Evolutionary conservation across 2,329 filamentous ascomycete species (phyloP).

Genomic region (Lomentospora prolificans): DNA sequence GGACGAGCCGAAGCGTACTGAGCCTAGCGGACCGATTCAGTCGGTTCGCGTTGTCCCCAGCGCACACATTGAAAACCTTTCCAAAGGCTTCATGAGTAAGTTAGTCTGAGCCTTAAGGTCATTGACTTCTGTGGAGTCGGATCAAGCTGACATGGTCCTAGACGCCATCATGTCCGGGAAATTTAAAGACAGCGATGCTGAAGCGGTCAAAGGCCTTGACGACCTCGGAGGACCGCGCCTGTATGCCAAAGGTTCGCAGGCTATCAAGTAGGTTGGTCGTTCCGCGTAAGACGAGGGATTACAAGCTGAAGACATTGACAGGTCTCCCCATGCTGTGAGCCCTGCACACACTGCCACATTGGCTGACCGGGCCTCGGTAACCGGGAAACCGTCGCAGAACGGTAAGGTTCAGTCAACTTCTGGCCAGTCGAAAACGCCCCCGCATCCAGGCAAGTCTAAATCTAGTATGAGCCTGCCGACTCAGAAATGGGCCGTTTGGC

Average conservation of each 20-base stretch:
- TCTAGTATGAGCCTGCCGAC: too few relatives aligned
- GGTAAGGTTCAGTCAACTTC: too few relatives aligned
- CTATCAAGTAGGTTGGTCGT: neutral
- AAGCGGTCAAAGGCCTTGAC: conserved; percentile 16
- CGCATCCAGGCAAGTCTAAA: too few relatives aligned
- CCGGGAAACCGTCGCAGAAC: too few relatives aligned
- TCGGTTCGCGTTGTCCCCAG: neutral
- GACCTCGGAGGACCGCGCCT: conserved; percentile 15
- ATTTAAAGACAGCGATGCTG: conserved; percentile 22
- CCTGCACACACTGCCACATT: too few relatives aligned
- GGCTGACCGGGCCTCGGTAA: too few relatives aligned
- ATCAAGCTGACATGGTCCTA: too few relatives aligned
- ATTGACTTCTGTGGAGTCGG: too few relatives aligned
- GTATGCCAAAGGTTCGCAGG: neutral
- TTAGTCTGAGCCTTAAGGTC: neutral
- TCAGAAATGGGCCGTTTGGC: too few relatives aligned
- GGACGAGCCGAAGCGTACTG: conserved; percentile 8
- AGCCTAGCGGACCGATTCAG: neutral
- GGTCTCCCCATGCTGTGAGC: too few relatives aligned
- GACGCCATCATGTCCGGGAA: conserved; percentile 14
- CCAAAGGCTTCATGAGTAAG: neutral
- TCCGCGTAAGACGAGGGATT: neutral
- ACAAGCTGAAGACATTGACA: too few relatives aligned
- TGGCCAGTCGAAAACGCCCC: too few relatives aligned
- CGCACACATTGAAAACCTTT: conserved; percentile 3